Percentiles rank a stretch among this genome's conserved stretches.
These are phyloP conservation scores for Sporothrix dimorphospora DNA, from an alignment of 2,329 filamentous ascomycete species.

Conservation along the genomic window DNA sequence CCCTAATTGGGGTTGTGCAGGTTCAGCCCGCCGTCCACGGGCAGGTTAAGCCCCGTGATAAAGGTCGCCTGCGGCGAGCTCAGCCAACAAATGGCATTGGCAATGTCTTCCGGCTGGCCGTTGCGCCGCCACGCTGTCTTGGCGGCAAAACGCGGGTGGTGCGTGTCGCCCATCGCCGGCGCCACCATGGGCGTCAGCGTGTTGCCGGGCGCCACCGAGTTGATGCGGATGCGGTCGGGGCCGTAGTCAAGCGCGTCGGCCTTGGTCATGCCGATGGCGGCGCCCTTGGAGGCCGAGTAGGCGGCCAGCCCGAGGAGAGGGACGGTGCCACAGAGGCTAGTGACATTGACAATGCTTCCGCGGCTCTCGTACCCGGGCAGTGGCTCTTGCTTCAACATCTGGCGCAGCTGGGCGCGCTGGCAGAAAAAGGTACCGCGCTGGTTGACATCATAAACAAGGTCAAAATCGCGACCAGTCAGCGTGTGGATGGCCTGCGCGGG, in stretches of 20 bases:
- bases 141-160: background rate
- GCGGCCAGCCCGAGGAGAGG: background rate
- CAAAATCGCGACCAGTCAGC: background rate
- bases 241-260: background rate
- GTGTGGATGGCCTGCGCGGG: background rate
- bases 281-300: background rate
- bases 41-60: background rate
- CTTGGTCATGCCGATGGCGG: background rate
- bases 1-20: background rate
- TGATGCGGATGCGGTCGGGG: background rate
- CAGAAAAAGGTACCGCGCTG: background rate
- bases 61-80: constrained; percentile 3
- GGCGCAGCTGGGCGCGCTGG: background rate
- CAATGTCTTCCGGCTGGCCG: background rate
- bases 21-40: background rate
- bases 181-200: background rate
- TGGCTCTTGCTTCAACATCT: background rate
- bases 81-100: constrained; percentile 4
- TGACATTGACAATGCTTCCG: background rate
- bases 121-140: background rate
- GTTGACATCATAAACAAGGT: background rate
- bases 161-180: background rate
- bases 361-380: background rate
- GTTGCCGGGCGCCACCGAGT: background rate
- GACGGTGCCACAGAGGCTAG: background rate